These are phyloP conservation scores for Gryganskiella cystojenkinii DNA, from an alignment of 192 early-diverging fungal species.

Conservation along the genomic window DNA sequence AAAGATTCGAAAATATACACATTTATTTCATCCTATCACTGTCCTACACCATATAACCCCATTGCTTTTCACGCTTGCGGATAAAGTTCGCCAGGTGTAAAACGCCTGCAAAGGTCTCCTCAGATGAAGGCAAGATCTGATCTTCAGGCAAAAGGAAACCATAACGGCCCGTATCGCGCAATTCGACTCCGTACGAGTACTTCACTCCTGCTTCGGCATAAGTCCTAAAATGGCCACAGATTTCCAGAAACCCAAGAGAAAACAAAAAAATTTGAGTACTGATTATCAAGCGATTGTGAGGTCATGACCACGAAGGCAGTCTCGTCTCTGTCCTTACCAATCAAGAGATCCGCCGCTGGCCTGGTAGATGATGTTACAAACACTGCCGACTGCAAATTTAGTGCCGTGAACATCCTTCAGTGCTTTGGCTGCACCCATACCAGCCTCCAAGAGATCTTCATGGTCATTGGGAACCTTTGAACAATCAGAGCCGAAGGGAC, in stretches of 20 bases:
- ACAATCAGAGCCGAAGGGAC: constrained; percentile 57
- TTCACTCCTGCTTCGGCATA: constrained; percentile 55
- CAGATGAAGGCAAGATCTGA: constrained; percentile 55
- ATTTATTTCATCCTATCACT: too few species aligned
- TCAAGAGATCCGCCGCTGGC: constrained; percentile 50
- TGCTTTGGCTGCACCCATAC: constrained; percentile 50
- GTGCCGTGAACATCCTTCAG: constrained; percentile 49
- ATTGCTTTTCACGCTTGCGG: constrained; percentile 44
- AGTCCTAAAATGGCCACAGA: constrained; percentile 26
- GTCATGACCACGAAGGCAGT: background rate
- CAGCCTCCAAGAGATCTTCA: constrained; percentile 51
- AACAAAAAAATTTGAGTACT: too few species aligned
- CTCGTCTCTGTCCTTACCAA: constrained; percentile 19
- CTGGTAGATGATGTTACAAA: constrained; percentile 56
- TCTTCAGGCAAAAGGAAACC: constrained; percentile 60
- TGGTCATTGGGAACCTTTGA: constrained; percentile 34
- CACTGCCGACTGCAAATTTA: constrained; percentile 49
- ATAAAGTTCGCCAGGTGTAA: constrained; percentile 50
- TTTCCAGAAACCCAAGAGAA: background rate
- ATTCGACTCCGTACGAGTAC: constrained; percentile 59
- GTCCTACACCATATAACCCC: constrained; percentile 26
- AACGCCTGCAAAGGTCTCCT: constrained; percentile 57
- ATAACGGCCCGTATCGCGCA: constrained; percentile 55
- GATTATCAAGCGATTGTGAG: background rate
- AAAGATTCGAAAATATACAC: too few species aligned